Base-by-base conservation (phyloP, 306 rosid species). In the Ceratonia siliqua region DNA sequence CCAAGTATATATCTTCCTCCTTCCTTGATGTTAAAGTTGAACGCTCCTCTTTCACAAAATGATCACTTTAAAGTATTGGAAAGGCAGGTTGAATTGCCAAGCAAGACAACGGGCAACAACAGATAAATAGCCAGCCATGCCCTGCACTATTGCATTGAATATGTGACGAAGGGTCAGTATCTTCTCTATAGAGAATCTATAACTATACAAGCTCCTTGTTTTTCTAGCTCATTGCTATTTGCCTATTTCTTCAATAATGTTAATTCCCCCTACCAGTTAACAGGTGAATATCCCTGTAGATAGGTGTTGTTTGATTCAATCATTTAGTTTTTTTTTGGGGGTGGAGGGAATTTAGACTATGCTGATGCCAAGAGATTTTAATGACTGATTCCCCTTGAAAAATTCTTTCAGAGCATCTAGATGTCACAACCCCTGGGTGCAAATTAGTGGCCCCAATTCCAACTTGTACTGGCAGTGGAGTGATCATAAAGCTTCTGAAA, bases 401-500 rank as follows among this genome's bases (percentile, higher is more conserved):
- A 39, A 3, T 28, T 18, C 50, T 58, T 39, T 62, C 27, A 49
- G 64, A 71, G 78, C 67, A 79, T 78, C 77, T 42, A 27, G 25
- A 68, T 56, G 67, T 43, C 8, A 1, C 50, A 30, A 52, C 35
- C 59, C 7, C 12, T 49, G 55, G 53, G 62, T 58, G 41, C 21
- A 50, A 78, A 78, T 78, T 12, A 45, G 43, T 73, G 79, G 74
- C 74, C 74, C 68, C 62, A 79, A 20, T 62, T 45, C 62, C 82
- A 72, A 79, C 38, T 79, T 79, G 83, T 73, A 65, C 43, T n/a
- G 55, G 74, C 67, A 72, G 79, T 63, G 82, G 82, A 71, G 68
- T 62, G 77, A 71, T 43, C 50, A 76, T 42, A 82, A 59, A 78
- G 84, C 85, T 86, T 72, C 65, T 33, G 83, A 82, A 72, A 75